Percentiles rank a stretch among this genome's conserved stretches.
phyloP scores from a whole-genome alignment of 2,329 filamentous ascomycete genomes.

The Colletotrichum tabaci region DNA sequence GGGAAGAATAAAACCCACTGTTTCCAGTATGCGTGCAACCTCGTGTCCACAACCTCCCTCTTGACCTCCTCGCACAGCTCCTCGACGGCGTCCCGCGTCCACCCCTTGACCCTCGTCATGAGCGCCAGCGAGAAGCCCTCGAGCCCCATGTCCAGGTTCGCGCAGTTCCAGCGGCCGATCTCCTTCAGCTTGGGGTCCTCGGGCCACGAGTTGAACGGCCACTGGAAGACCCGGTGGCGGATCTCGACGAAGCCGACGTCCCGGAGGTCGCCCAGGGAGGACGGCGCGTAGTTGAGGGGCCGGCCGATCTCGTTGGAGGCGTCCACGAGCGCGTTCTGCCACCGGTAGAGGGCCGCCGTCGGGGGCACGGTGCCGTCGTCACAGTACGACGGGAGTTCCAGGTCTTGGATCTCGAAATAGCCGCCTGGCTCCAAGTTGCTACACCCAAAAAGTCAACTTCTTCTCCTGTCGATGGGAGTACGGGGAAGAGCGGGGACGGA shows the following conservation, averaged over 20 bases:
- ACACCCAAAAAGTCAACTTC: background rate
- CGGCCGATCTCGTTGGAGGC: slow-evolving; percentile 49
- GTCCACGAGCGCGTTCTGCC: slow-evolving; percentile 50
- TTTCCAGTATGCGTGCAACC: slow-evolving; percentile 47
- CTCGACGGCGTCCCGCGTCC: slow-evolving; percentile 49
- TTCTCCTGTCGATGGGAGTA: slow-evolving; percentile 22
- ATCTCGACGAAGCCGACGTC: slow-evolving; percentile 26
- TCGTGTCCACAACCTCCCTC: slow-evolving; percentile 45
- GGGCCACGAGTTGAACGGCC: slow-evolving; percentile 44
- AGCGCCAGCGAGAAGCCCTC: slow-evolving; percentile 54
- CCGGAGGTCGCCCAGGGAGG: slow-evolving; percentile 45
- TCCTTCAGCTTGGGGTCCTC: slow-evolving; percentile 41
- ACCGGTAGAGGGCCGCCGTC: slow-evolving; percentile 49
- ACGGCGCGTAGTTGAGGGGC: slow-evolving; percentile 47
- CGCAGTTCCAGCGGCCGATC: slow-evolving; percentile 42
- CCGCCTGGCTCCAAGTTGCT: slow-evolving; percentile 50
- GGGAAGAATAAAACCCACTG: slow-evolving; percentile 5
- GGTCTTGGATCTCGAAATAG: slow-evolving; percentile 52
- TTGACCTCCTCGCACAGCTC: slow-evolving; percentile 45
- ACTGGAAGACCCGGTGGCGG: slow-evolving; percentile 9
- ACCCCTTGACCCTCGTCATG: slow-evolving; percentile 55
- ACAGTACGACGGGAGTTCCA: slow-evolving; percentile 48
- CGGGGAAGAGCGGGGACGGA: slow-evolving; percentile 26
- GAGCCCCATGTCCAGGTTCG: slow-evolving; percentile 51
- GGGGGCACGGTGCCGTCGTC: slow-evolving; percentile 51